Conservation (phyloP, 441 rosid genomes). For the Erodium chrysanthum region DNA sequence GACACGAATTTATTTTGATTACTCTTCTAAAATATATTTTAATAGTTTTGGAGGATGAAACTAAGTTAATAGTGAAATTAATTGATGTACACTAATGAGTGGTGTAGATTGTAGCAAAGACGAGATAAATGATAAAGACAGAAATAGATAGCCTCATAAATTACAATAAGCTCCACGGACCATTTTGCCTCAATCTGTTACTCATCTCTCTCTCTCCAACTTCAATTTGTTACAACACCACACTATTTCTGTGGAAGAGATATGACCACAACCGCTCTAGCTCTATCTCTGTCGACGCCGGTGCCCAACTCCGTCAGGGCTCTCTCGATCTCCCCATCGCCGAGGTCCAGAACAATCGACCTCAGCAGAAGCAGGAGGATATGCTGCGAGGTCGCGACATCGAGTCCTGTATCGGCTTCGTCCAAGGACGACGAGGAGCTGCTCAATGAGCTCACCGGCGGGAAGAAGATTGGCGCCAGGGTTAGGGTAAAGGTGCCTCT, state of each 20-base stretch:
- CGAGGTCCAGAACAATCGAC: neutral
- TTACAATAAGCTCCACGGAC: neutral
- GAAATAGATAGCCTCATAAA: neutral
- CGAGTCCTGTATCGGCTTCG: neutral
- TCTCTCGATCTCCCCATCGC: neutral
- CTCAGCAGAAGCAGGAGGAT: neutral
- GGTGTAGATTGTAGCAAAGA: no score
- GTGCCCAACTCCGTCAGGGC: neutral
- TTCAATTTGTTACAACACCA: no score
- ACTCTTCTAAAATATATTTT: no score
- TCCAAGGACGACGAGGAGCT: neutral
- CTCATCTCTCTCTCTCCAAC: no score
- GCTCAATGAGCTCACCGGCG: neutral
- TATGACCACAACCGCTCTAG: neutral
- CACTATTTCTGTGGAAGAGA: no score
- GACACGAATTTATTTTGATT: no score
- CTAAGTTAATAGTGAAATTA: no score
- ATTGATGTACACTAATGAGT: no score
- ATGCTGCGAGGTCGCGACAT: neutral
- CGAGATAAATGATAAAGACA: neutral
- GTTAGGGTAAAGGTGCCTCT: conserved; percentile 69
- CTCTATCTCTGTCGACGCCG: neutral
- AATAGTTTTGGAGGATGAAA: neutral
- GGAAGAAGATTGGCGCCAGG: conserved; percentile 46
- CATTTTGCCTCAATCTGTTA: no score